Evolutionary conservation across 108 stramenopile genomes (phyloP).

Genomic region (Nannochloropsis gaditana): DNA sequence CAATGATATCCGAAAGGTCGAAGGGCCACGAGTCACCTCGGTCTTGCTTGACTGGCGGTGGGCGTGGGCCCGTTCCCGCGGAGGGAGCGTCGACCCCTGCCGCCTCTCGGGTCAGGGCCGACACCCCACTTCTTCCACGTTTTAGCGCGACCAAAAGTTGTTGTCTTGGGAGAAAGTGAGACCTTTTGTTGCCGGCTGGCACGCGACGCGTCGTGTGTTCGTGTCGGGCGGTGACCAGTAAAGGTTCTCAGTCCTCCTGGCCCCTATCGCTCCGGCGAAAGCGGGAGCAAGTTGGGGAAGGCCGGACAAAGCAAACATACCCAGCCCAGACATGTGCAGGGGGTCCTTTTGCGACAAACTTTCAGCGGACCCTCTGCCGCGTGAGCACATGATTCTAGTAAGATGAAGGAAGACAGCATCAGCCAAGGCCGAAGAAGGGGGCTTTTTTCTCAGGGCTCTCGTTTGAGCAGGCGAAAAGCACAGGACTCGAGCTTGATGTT

Average conservation of each 20-base stretch:
- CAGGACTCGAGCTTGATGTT: no score
- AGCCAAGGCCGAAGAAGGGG: no score
- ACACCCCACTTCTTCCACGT: not conserved
- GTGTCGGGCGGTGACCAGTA: no score
- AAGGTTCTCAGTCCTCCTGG: no score
- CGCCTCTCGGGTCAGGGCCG: not conserved
- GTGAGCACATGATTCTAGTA: conserved; percentile 12
- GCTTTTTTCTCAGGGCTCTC: no score
- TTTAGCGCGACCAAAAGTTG: not conserved
- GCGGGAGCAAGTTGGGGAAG: not conserved
- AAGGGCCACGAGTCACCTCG: not conserved
- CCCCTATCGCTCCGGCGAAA: no score
- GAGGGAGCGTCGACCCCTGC: not conserved
- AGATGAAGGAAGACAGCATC: not conserved
- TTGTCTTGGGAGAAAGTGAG: not conserved
- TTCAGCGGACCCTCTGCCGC: not conserved
- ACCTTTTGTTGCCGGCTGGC: not conserved
- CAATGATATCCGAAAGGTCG: not conserved
- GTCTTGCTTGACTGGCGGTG: not conserved
- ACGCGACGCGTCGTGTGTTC: no score
- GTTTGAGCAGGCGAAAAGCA: no score
- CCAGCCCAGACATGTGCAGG: not conserved
- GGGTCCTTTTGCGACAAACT: not conserved
- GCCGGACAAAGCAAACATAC: not conserved
- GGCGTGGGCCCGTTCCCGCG: not conserved